These are phyloP conservation scores for Vinca minor DNA, from an alignment of 257 asterid species.

Conservation along the genomic window DNA sequence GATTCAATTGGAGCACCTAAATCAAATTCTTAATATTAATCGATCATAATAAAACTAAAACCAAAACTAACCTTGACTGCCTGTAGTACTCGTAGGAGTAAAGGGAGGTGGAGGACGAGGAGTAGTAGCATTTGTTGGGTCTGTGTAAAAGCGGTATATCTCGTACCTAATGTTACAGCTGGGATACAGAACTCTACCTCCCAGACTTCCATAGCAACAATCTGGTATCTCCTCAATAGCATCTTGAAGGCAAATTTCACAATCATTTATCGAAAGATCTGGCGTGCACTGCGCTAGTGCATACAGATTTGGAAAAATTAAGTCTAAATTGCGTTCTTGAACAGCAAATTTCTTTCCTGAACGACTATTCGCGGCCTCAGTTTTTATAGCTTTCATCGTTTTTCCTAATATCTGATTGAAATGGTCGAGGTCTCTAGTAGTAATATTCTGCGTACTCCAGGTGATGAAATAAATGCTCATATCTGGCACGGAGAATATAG, in stretches of 20 bases:
- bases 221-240: background rate
- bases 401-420: background rate
- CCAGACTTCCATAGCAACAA: conserved; percentile 1
- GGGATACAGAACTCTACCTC: conserved; percentile 8
- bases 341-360: conserved; percentile 5
- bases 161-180: conserved; percentile 17
- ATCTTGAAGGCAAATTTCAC: conserved; percentile 4
- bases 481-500: background rate
- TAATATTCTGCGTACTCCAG: background rate
- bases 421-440: background rate
- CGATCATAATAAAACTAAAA: background rate
- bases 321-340: no score
- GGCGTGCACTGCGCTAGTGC: conserved; percentile 19
- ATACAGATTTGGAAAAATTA: background rate
- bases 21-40: no score
- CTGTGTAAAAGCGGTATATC: background rate
- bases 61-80: background rate
- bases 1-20: no score
- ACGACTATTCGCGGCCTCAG: conserved; percentile 5
- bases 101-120: background rate
- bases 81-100: background rate
- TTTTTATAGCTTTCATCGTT: background rate
- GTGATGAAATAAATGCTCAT: background rate
- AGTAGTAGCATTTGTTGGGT: background rate
- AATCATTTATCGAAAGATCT: conserved; percentile 15